phyloP scores from a whole-genome alignment of 257 asterid species.

The Craterostigma plantagineum region DNA sequence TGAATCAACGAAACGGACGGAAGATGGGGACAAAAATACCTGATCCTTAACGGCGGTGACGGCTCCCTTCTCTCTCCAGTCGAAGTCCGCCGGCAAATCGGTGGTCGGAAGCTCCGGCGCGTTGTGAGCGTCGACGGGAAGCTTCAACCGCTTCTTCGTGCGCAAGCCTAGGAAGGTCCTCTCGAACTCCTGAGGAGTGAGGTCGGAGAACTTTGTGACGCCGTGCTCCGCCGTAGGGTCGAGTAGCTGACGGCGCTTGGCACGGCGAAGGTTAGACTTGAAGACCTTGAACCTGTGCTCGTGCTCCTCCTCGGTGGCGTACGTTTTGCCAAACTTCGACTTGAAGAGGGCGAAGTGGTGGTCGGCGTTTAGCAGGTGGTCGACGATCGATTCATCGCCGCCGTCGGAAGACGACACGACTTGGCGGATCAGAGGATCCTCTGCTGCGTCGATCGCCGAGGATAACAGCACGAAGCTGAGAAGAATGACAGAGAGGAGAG shows the following conservation, averaged over 20 bases:
- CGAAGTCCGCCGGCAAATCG: constrained; percentile 52
- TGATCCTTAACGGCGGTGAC: constrained; percentile 69
- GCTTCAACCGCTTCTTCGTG: constrained; percentile 18
- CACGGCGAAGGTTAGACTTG: constrained; percentile 65
- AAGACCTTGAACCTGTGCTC: constrained; percentile 55
- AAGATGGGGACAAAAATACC: constrained; percentile 17
- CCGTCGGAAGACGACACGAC: constrained; percentile 32
- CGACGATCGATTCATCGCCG: constrained; percentile 24
- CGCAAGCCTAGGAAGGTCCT: constrained; percentile 38
- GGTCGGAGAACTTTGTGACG: constrained; percentile 64
- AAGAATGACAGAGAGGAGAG: constrained; percentile 17
- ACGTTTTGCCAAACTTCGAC: constrained; percentile 29
- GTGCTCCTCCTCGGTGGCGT: constrained; percentile 62
- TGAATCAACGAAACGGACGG: not conserved
- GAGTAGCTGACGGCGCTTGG: constrained; percentile 56
- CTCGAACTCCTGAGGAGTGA: constrained; percentile 64
- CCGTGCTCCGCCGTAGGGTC: constrained; percentile 84
- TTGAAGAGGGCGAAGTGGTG: constrained; percentile 62
- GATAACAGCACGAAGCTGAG: not conserved
- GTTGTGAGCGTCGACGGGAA: constrained; percentile 40
- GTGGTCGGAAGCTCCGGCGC: constrained; percentile 60
- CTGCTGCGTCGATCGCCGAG: constrained; percentile 12
- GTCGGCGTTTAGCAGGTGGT: constrained; percentile 44
- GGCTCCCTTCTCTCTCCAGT: constrained; percentile 87
- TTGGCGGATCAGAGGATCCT: constrained; percentile 54